phyloP scores from a whole-genome alignment of 257 asterid species.

The Nicotiana otophora region DNA sequence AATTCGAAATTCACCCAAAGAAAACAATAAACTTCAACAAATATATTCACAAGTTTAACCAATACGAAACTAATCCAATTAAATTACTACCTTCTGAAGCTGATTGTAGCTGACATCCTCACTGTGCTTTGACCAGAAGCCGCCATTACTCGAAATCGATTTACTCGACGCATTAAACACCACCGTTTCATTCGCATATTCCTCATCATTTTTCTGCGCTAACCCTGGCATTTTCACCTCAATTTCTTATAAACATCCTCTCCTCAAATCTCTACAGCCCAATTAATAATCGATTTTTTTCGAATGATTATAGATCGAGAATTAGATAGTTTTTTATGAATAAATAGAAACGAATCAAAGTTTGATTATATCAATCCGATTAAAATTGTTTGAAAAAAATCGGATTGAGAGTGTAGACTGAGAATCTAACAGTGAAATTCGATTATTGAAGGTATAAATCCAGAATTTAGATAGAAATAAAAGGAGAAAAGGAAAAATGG shows the following conservation, averaged over 20 bases:
- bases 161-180: constrained; percentile 24
- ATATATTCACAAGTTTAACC: not conserved
- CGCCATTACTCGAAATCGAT: constrained; percentile 48
- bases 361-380: not conserved
- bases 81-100: constrained; percentile 74
- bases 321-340: constrained; percentile 1
- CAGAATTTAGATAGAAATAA: constrained; percentile 40
- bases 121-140: constrained; percentile 74
- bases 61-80: not conserved
- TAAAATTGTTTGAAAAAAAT: constrained; percentile 9
- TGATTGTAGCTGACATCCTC: constrained; percentile 63
- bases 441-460: constrained; percentile 24
- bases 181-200: constrained; percentile 31
- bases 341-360: not conserved
- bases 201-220: constrained; percentile 48
- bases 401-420: constrained; percentile 20
- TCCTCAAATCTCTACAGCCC: constrained; percentile 25
- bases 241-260: constrained; percentile 27
- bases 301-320: constrained; percentile 11
- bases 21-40: not conserved
- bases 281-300: constrained; percentile 11
- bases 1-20: not conserved
- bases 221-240: constrained; percentile 72
- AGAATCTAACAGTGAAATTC: constrained; percentile 33
- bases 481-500: not conserved